phyloP scores from a whole-genome alignment of 2,329 filamentous ascomycete species.

The Zasmidium angulare region DNA sequence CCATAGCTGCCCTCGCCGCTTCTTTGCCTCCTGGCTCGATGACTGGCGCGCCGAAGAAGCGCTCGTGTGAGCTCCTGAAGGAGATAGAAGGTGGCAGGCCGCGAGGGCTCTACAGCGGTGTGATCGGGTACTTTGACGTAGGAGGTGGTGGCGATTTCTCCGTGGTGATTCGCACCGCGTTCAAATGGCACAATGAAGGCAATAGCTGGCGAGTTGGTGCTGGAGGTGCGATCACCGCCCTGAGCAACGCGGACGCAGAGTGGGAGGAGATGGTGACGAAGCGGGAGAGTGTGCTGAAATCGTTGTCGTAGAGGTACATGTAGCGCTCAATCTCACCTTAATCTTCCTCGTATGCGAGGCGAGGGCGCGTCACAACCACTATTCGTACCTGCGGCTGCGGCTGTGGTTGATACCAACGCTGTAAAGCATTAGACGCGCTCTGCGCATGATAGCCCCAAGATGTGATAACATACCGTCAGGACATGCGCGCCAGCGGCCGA shows the following conservation, averaged over 20 bases:
- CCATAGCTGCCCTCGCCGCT: slow-evolving; percentile 72
- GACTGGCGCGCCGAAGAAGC: slow-evolving; percentile 94
- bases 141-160: slow-evolving; percentile 85
- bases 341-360: too few species aligned
- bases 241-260: slow-evolving; percentile 78
- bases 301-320: slow-evolving; percentile 11
- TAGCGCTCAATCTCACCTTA: too few species aligned
- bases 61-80: slow-evolving; percentile 79
- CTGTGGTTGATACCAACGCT: too few species aligned
- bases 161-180: slow-evolving; percentile 83
- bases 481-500: too few species aligned
- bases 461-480: too few species aligned
- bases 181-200: slow-evolving; percentile 66
- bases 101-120: slow-evolving; percentile 80
- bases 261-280: slow-evolving; percentile 77
- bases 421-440: too few species aligned
- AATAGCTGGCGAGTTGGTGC: slow-evolving; percentile 78
- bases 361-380: too few species aligned
- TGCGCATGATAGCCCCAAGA: too few species aligned
- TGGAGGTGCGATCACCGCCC: slow-evolving; percentile 82
- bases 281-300: slow-evolving; percentile 33
- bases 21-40: slow-evolving; percentile 88
- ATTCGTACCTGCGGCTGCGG: too few species aligned
- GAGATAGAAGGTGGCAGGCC: slow-evolving; percentile 63
- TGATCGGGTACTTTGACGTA: slow-evolving; percentile 86